phyloP scores from a whole-genome alignment of 768 basidiomycete genomes.

The Multifurca ochricompacta region DNA sequence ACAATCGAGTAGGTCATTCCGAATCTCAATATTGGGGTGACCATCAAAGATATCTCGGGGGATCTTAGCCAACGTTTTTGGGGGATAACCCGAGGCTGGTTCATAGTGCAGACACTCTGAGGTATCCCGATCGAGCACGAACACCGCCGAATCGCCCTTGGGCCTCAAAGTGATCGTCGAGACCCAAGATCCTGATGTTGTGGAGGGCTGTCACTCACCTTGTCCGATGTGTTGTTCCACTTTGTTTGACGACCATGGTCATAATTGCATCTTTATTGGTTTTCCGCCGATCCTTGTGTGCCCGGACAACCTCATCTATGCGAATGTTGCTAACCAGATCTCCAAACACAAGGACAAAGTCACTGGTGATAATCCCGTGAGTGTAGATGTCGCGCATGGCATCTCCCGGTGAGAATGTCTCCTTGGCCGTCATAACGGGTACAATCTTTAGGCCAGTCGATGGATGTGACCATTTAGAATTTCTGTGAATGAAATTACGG shows the following conservation, averaged over 20 bases:
- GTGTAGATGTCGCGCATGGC: constrained; percentile 93
- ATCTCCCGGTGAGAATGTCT: constrained; percentile 83
- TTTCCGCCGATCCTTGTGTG: constrained; percentile 81
- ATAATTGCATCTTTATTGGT: constrained; percentile 90
- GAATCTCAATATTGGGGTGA: constrained; percentile 77
- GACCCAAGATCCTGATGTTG: background rate
- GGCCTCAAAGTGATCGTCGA: constrained; percentile 38
- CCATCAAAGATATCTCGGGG: constrained; percentile 69
- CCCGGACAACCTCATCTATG: constrained; percentile 81
- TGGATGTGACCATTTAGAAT: constrained; percentile 80
- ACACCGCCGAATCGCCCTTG: constrained; percentile 65
- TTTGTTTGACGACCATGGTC: constrained; percentile 90
- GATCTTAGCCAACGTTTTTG: constrained; percentile 49
- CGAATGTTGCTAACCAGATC: constrained; percentile 91
- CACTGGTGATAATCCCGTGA: constrained; percentile 80
- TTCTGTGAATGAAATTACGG: constrained; percentile 33
- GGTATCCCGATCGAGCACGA: constrained; percentile 68
- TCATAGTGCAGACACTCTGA: constrained; percentile 84
- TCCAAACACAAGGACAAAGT: constrained; percentile 87
- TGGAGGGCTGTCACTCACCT: constrained; percentile 39
- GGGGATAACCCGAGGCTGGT: constrained; percentile 62
- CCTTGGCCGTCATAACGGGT: constrained; percentile 78
- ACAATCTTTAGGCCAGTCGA: constrained; percentile 74
- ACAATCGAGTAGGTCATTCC: constrained; percentile 83
- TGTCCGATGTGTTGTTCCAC: constrained; percentile 62